These are phyloP conservation scores for Candida pseudofarinosa DNA, from an alignment of 805 yeast species.

Conservation along the genomic window DNA sequence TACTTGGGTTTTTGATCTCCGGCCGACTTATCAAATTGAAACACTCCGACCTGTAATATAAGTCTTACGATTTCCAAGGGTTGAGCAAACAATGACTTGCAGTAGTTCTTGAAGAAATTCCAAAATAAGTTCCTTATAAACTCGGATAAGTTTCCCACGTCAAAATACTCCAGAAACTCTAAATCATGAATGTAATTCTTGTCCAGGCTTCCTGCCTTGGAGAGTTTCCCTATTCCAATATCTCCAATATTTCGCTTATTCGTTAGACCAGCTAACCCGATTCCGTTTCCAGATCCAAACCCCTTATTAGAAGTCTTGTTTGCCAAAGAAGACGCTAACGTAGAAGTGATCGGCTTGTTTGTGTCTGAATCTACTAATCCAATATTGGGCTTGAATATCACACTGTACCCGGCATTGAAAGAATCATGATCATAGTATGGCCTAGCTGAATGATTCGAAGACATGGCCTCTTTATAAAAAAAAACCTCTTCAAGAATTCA, in stretches of 20 bases:
- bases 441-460: slow-evolving; percentile 33
- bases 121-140: slow-evolving; percentile 52
- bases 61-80: slow-evolving; percentile 84
- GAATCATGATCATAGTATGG: slow-evolving; percentile 71
- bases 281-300: slow-evolving; percentile 13
- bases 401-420: slow-evolving; percentile 61
- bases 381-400: slow-evolving; percentile 55
- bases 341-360: slow-evolving; percentile 30
- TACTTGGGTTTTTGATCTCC: slow-evolving; percentile 8
- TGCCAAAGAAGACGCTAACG: slow-evolving; percentile 19
- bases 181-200: slow-evolving; percentile 51
- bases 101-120: slow-evolving; percentile 65
- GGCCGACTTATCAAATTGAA: slow-evolving; percentile 25
- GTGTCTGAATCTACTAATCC: slow-evolving; percentile 52
- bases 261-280: slow-evolving; percentile 11
- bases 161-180: slow-evolving; percentile 66
- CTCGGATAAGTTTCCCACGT: slow-evolving; percentile 53
- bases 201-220: slow-evolving; percentile 11
- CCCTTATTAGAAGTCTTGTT: slow-evolving; percentile 10
- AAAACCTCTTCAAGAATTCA: background rate
- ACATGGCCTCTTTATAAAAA: slow-evolving; percentile 1
- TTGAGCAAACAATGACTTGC: slow-evolving; percentile 67
- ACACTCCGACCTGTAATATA: slow-evolving; percentile 75
- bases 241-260: slow-evolving; percentile 12
- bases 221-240: slow-evolving; percentile 15